phyloP scores from a whole-genome alignment of 192 early-diverging fungal species.

The Phlyctochytrium bullatum region DNA sequence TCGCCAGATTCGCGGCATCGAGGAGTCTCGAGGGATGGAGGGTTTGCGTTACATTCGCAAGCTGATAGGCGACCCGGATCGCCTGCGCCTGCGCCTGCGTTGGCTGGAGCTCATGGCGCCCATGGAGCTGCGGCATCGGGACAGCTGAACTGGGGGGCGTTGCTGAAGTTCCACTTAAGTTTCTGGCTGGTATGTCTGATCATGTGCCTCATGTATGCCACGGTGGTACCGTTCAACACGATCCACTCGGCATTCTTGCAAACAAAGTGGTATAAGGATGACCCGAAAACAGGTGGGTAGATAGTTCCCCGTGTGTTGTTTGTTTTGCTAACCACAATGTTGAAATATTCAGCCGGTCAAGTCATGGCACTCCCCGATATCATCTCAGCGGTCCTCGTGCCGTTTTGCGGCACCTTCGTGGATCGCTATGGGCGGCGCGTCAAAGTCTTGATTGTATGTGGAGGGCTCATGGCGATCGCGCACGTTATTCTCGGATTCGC shows the following conservation, averaged over 20 bases:
- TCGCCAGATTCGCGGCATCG: slow-evolving; percentile 1
- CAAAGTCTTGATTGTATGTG: slow-evolving; percentile 44
- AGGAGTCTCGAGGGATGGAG: no score
- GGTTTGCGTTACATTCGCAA: no score
- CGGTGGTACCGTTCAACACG: slow-evolving; percentile 62
- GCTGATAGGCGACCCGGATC: no score
- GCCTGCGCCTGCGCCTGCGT: no score
- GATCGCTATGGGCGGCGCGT: slow-evolving; percentile 51
- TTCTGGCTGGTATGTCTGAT: slow-evolving; percentile 49
- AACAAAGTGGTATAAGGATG: slow-evolving; percentile 51
- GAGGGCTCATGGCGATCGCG: slow-evolving; percentile 34
- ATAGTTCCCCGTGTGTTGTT: neutral
- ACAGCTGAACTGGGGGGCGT: neutral
- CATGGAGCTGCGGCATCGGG: no score
- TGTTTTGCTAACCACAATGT: neutral
- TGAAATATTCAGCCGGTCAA: slow-evolving; percentile 37
- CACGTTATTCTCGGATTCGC: slow-evolving; percentile 45
- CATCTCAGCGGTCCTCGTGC: slow-evolving; percentile 51
- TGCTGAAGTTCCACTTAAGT: slow-evolving; percentile 35
- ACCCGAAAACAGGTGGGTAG: slow-evolving; percentile 43
- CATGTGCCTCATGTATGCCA: slow-evolving; percentile 51
- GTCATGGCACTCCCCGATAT: slow-evolving; percentile 61
- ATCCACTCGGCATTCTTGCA: slow-evolving; percentile 59
- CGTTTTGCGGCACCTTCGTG: slow-evolving; percentile 49
- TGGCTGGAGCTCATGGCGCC: neutral